Base-by-base conservation (phyloP, 2,329 filamentous ascomycete genomes). In the Cladosporium sp. region DNA sequence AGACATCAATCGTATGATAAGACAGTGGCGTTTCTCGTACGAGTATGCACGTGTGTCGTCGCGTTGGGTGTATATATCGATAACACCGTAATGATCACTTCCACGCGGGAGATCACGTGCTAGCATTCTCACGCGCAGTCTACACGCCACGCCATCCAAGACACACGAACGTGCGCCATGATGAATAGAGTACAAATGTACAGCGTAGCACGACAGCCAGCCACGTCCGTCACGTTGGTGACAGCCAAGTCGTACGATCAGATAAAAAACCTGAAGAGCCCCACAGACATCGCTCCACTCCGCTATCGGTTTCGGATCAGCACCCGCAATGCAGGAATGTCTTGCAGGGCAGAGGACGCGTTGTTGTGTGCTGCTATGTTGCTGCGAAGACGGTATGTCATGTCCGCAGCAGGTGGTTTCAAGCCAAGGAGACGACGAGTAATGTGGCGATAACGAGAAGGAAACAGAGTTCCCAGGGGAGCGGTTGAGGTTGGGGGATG, bases 221-320 rank as follows among this genome's bases (percentile, higher is more conserved):
- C 42, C 42, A 28, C 42, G 24, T 45, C 24, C 42, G 17, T 28
- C 42, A 45, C 8, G 22, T 22, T 28, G 42, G 42, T 28, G 42
- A 45, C 42, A 28, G 42, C 22, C 42, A 24, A 45, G 42, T 45
- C 22, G 42, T 17, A 45, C 47, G 47, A 57, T 57, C 55, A 50
- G 54, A 57, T 57, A 47, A 47, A 54, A 54, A 47, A 28, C 34
- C 40, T 47, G 25, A 22, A 47, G 44, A 25, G 52, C 39, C 20
- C 52, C 52, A 55, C 50, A 22, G 12, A 35, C 13, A 34, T 7
- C 10, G 17, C 5, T 37, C 52, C 52, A 55, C 52, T 55, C 52
- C 52, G 52, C 19, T 55, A 55, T 55, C 52, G 52, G 40, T 55
- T 19, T 15, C 51, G 36, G 39, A 37, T 44, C 36, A 32, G 51